Base-by-base conservation (phyloP, 306 rosid species). In the Vicia faba region DNA sequence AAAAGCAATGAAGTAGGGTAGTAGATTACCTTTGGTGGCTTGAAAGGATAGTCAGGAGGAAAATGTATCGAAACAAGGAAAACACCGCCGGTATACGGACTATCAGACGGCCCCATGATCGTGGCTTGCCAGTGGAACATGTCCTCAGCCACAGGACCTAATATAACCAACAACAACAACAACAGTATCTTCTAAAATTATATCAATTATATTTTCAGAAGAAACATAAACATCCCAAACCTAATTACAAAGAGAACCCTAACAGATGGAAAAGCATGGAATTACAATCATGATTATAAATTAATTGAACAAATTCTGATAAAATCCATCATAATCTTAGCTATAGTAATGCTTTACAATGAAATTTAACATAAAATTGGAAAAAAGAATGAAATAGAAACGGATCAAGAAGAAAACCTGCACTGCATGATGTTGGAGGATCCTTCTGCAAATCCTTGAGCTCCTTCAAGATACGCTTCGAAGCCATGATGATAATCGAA, bases 71-170 rank as follows among this genome's bases (percentile, higher is more conserved):
- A 89, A 64, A 89, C 93, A 11, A 89, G 78, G 70, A 89, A 89
- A 41, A 89, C 96, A 53, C 96, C 96, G 36, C 96, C 96, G 0
- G 96, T 74, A 44, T 89, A 89, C 0, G 96, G 96, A 75, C 92
- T 86, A 61, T 89, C 96, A 62, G 86, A 62, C 36, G 96, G 96
- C 40, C 96, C 96, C 96, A 89, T 89, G 61, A 89, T 89, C 36
- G 96, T 89, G 14, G 96, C 96, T 72, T 89, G 96, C 96, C 96
- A 89, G 73, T 89, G 96, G 69, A 89, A 89, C 96, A 89, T 89
- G 77, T 89, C 96, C 79, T 89, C 96, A 4, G 96, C 96, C 86
- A 89, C 96, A 44, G 96, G 96, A 66, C 96, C 96, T 89, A 49
- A 69, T 20, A 26, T 23, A 72, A 46, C 61, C 7, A 63, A 66